These are phyloP conservation scores for Amesomyces nigricolor DNA, from an alignment of 2,329 filamentous ascomycete species.

Conservation along the genomic window DNA sequence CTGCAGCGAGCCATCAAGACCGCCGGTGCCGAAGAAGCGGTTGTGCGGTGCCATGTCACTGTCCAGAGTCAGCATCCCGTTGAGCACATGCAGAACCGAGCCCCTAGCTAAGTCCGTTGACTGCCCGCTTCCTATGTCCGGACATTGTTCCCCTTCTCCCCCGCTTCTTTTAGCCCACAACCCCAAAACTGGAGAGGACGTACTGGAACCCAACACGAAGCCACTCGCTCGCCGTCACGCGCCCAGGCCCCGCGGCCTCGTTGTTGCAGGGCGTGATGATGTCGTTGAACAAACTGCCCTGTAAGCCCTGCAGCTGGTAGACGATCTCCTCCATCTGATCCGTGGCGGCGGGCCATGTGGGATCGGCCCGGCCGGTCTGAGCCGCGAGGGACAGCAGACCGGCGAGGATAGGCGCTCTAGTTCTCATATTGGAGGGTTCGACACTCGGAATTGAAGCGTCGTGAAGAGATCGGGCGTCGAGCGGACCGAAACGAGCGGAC, in stretches of 20 bases:
- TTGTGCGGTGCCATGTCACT: constrained; percentile 42
- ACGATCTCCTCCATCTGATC: constrained; percentile 62
- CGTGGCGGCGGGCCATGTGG: constrained; percentile 54
- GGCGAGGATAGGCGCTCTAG: constrained; percentile 27
- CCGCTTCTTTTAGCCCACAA: neutral
- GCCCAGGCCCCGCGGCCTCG: constrained; percentile 47
- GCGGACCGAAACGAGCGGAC: constrained; percentile 7
- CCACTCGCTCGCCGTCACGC: constrained; percentile 57
- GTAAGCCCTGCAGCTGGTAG: constrained; percentile 52
- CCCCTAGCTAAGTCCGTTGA: no score
- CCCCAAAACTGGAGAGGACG: constrained; percentile 33
- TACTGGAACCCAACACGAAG: constrained; percentile 57
- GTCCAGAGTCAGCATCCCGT: constrained; percentile 2
- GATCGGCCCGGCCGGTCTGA: constrained; percentile 37
- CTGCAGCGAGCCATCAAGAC: constrained; percentile 55
- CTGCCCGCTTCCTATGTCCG: no score
- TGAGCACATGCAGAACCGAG: neutral
- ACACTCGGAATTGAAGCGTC: constrained; percentile 8
- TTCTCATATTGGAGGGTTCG: constrained; percentile 28
- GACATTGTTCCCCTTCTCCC: neutral
- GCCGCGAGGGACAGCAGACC: constrained; percentile 35
- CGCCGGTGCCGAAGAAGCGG: constrained; percentile 42
- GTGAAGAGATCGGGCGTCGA: neutral
- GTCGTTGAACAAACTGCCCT: constrained; percentile 49
- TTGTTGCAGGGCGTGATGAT: constrained; percentile 53